A percentile compares a stretch with the other conserved stretches of the same genome.
phyloP scores from a whole-genome alignment of 2,329 filamentous ascomycete genomes.

The Amylocarpus encephaloides region DNA sequence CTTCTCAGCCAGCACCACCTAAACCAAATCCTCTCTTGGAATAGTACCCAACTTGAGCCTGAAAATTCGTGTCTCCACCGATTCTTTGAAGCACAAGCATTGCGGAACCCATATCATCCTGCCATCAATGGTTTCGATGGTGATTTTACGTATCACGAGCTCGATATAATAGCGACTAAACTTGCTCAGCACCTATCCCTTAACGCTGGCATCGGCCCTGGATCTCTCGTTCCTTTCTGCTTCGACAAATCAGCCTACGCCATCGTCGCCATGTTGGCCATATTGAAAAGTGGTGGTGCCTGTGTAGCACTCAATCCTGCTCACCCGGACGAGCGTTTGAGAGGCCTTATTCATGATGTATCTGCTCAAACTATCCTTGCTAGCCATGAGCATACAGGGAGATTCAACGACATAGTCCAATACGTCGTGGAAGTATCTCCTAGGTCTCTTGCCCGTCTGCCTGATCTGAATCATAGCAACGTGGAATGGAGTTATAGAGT shows the following conservation, averaged over 20 bases:
- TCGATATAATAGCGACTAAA: constrained; percentile 14
- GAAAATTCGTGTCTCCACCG: constrained; percentile 7
- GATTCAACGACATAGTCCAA: no score
- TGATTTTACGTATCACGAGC: constrained; percentile 18
- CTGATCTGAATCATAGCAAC: no score
- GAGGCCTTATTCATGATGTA: constrained; percentile 22
- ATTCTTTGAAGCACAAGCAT: constrained; percentile 1
- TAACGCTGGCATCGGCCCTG: constrained; percentile 13
- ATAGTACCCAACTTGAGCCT: not conserved
- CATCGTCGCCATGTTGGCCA: constrained; percentile 23
- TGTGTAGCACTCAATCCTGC: not conserved
- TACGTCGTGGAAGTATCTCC: no score
- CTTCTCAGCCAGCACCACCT: constrained; percentile 3
- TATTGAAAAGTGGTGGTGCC: constrained; percentile 17
- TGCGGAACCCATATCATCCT: not conserved
- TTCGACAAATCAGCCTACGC: constrained; percentile 27
- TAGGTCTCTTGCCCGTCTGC: no score
- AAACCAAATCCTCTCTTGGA: constrained; percentile 7
- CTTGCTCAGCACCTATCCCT: constrained; percentile 16
- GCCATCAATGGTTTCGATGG: constrained; percentile 29
- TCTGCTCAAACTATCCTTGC: no score
- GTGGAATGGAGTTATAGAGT: no score
- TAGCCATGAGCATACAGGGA: no score
- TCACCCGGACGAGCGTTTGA: not conserved
- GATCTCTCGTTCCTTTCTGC: constrained; percentile 19